phyloP scores from a whole-genome alignment of 2,329 filamentous ascomycete genomes.

The Talaromyces sp. region DNA sequence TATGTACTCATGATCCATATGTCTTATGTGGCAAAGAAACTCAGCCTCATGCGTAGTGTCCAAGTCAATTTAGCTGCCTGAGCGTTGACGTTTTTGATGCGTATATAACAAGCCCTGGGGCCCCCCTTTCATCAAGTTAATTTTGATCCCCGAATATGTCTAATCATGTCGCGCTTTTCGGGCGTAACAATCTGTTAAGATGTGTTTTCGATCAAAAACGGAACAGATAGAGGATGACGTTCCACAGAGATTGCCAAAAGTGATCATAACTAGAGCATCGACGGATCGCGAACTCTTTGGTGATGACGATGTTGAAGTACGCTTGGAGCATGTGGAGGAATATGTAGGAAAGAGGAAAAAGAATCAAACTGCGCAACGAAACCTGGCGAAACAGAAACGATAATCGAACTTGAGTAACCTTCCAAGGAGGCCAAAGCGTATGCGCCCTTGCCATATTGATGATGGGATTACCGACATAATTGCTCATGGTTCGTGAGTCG shows the following conservation, averaged over 20 bases:
- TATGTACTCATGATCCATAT: not conserved
- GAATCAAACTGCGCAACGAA: not conserved
- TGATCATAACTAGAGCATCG: conserved; percentile 8
- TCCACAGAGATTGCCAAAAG: not conserved
- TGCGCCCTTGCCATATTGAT: not conserved
- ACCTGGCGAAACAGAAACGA: conserved; percentile 33
- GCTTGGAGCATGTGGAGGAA: not conserved
- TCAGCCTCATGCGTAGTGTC: not conserved
- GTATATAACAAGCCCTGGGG: not conserved
- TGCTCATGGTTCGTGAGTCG: not conserved
- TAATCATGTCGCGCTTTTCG: not conserved
- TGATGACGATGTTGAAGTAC: not conserved
- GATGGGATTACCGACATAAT: not conserved
- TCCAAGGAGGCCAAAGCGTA: not conserved
- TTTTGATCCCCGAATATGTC: not conserved
- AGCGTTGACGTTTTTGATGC: not conserved
- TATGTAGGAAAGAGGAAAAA: conserved; percentile 4
- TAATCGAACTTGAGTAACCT: not conserved
- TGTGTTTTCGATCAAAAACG: conserved; percentile 2
- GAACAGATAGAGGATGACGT: not conserved
- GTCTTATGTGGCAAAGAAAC: not conserved
- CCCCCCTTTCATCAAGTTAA: too few relatives aligned
- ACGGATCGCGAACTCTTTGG: conserved; percentile 5
- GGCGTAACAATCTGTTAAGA: not conserved
- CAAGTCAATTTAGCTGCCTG: not conserved